Conservation (phyloP, 2,329 filamentous ascomycete genomes). For the Lecanosticta acicola region DNA sequence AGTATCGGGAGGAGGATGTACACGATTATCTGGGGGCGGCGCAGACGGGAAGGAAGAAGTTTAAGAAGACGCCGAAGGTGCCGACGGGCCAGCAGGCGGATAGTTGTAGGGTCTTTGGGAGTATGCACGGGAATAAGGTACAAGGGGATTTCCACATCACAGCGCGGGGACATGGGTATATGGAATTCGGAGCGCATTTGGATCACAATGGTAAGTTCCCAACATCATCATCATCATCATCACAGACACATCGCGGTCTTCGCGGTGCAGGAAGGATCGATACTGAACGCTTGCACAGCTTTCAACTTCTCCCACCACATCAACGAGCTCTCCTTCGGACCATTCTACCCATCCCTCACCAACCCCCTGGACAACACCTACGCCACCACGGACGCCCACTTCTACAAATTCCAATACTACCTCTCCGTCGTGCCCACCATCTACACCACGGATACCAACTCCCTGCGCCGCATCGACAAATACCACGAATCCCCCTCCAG, state of each 20-base stretch:
- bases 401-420: conserved; percentile 98
- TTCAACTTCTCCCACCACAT: conserved; percentile 99
- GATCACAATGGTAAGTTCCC: conserved; percentile 68
- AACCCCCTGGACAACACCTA: conserved; percentile 93
- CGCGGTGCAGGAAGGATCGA: too few relatives aligned
- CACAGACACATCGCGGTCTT: too few relatives aligned
- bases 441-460: conserved; percentile 56
- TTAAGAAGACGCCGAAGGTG: conserved; percentile 67
- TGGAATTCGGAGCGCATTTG: conserved; percentile 70
- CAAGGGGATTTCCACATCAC: conserved; percentile 98
- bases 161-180: conserved; percentile 89
- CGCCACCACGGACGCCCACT: conserved; percentile 67
- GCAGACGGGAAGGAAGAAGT: conserved; percentile 55
- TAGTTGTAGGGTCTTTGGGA: conserved; percentile 85
- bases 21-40: conserved; percentile 80
- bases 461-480: conserved; percentile 37
- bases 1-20: conserved; percentile 72
- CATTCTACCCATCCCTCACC: conserved; percentile 88
- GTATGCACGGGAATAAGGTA: conserved; percentile 88
- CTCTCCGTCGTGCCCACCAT: conserved; percentile 90
- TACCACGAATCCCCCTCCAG: conserved; percentile 38
- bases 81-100: conserved; percentile 49
- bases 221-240: too few relatives aligned
- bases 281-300: conserved; percentile 52
- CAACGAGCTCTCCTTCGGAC: conserved; percentile 91